A percentile compares a stretch with the other conserved stretches of the same genome.
phyloP scores from a whole-genome alignment of 371 early-diverging fungal genomes.

The Mucor irregularis region DNA sequence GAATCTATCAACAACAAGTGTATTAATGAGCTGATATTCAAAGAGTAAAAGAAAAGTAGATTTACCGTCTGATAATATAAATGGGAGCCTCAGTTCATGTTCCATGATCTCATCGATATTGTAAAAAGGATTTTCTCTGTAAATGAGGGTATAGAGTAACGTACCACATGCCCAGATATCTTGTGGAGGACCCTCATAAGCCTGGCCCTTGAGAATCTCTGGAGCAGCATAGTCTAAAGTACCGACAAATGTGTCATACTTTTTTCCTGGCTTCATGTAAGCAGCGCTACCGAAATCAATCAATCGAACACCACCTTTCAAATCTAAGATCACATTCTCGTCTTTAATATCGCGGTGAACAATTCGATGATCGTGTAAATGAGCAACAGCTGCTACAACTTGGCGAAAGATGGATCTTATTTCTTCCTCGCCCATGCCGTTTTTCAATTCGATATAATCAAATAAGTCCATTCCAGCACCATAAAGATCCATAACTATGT shows the following conservation, averaged over 20 bases:
- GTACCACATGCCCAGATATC: constrained; percentile 84
- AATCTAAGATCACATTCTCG: constrained; percentile 73
- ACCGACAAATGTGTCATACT: constrained; percentile 70
- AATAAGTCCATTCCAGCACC: constrained; percentile 73
- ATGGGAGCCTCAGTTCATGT: constrained; percentile 23
- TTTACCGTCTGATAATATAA: constrained; percentile 22
- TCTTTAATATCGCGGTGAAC: constrained; percentile 84
- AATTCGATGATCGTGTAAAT: constrained; percentile 69
- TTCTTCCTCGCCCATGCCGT: constrained; percentile 52
- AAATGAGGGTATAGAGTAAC: constrained; percentile 74
- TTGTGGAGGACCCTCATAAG: constrained; percentile 68
- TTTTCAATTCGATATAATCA: constrained; percentile 71
- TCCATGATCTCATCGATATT: constrained; percentile 25
- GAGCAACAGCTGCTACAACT: constrained; percentile 63
- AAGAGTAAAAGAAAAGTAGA: constrained; percentile 67
- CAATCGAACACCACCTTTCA: constrained; percentile 49
- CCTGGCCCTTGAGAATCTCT: constrained; percentile 61
- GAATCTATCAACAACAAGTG: constrained; percentile 35
- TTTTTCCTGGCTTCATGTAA: constrained; percentile 51
- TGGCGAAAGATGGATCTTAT: constrained; percentile 64
- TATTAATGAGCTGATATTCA: constrained; percentile 34
- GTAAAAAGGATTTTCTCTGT: constrained; percentile 32
- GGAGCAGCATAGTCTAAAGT: constrained; percentile 72
- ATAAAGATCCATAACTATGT: constrained; percentile 66
- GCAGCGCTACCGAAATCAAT: constrained; percentile 75